These are phyloP conservation scores for Sugiyamaella qingdaonensis DNA, from an alignment of 805 yeast genomes.

Conservation along the genomic window DNA sequence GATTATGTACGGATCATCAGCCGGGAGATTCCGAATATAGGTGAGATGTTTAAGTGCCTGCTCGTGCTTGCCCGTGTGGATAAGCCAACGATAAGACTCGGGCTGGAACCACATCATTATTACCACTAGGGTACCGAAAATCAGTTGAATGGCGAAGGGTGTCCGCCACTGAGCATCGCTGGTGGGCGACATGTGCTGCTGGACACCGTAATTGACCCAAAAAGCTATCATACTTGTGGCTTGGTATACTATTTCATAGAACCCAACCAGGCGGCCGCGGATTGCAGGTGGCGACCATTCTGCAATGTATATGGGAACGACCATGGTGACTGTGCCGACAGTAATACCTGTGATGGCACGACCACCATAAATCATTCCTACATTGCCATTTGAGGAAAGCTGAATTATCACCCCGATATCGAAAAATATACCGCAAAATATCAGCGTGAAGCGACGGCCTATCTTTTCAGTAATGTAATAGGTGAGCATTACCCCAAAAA, in stretches of 20 bases:
- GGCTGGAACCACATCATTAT: slow-evolving; percentile 10
- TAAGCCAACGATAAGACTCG: slow-evolving; percentile 10
- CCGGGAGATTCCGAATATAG: slow-evolving; percentile 13
- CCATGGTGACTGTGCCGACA: slow-evolving; percentile 48
- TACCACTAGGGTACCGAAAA: slow-evolving; percentile 9
- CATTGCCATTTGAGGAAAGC: slow-evolving; percentile 18
- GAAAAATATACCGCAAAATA: slow-evolving; percentile 33
- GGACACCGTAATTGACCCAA: slow-evolving; percentile 16
- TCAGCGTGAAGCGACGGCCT: slow-evolving; percentile 26
- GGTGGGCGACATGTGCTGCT: slow-evolving; percentile 10
- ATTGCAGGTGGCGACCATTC: slow-evolving; percentile 37
- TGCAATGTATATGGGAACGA: slow-evolving; percentile 50
- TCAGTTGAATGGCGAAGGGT: slow-evolving; percentile 9
- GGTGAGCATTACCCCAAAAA: slow-evolving; percentile 45
- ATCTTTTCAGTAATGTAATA: slow-evolving; percentile 25
- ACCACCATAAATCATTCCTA: slow-evolving; percentile 45
- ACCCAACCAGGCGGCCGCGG: slow-evolving; percentile 26
- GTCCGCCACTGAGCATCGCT: slow-evolving; percentile 10
- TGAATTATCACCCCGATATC: slow-evolving; percentile 27
- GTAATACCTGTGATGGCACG: slow-evolving; percentile 49
- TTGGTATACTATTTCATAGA: slow-evolving; percentile 14
- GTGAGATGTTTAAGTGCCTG: slow-evolving; percentile 7
- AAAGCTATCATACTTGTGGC: slow-evolving; percentile 13
- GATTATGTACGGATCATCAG: slow-evolving; percentile 9
- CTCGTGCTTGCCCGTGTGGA: slow-evolving; percentile 4